Evolutionary conservation across 441 rosid genomes (phyloP), one percentile per base, ranked within the genome.

Genomic region (Raphanus hybrid): DNA sequence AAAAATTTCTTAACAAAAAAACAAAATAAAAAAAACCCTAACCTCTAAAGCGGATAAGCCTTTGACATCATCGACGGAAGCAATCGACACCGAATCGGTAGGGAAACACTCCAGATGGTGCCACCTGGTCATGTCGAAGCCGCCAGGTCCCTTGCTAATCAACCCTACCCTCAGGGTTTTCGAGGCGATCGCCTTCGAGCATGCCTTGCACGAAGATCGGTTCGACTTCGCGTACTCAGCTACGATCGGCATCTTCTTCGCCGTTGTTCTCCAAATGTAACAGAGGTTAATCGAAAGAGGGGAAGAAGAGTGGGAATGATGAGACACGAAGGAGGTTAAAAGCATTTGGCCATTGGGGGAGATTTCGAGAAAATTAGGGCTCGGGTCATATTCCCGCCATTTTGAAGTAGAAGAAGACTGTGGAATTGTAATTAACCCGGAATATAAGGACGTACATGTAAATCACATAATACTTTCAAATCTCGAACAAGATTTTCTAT

Each of bases 171-270:
- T 86, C 43, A 88, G 83, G 45, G 85, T 71, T 78, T 89, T 85
- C 70, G 84, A 80, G 0, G 86, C 74, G 0, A 94, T 94, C 6
- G 80, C 54, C 62, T 85, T 76, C 43, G 89, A 89, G 69, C 97
- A 94, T 26, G 76, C 82, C 83, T 91, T 92, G 86, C 97, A 94
- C 6, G 89, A 76, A 3, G 98, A 94, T 16, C 97, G 82, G 65
- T 76, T 87, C 64, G 97, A 94, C 75, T 91, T 94, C 23, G 98
- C 95, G 73, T 94, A 91, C 84, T 92, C 98, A 0, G 90, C 91
- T 14, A 86, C 72, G 71, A 90, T 74, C 50, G 78, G 68, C 83
- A 80, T 80, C n/a, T 20, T 61, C 14, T n/a, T 61, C 60, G 78
- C 58, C 50, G 16, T 16, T 60, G 23, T 41, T 60, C 64, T 61